Conservation (phyloP, 345 rosid species). For the Salix purpurea region DNA sequence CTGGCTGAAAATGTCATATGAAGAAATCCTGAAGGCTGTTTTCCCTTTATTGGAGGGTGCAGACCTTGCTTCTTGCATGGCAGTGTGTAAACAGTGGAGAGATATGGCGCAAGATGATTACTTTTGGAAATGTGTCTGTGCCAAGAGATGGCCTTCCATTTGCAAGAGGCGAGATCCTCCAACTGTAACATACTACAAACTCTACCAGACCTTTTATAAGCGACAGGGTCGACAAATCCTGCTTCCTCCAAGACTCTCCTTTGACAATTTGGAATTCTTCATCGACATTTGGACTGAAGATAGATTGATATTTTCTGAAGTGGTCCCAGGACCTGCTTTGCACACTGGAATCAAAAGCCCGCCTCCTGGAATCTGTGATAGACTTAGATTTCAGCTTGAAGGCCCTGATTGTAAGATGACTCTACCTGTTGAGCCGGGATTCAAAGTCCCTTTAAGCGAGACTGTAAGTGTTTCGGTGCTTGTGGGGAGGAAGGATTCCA, state of each 20-base stretch:
- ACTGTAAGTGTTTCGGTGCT: slow-evolving; percentile 67
- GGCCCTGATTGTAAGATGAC: slow-evolving; percentile 71
- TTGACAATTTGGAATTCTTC: slow-evolving; percentile 68
- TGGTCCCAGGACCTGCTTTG: slow-evolving; percentile 58
- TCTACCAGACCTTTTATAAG: slow-evolving; percentile 60
- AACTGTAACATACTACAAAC: slow-evolving; percentile 56
- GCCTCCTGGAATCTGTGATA: slow-evolving; percentile 42
- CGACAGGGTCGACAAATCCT: slow-evolving; percentile 40
- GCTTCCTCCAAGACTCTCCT: slow-evolving; percentile 76
- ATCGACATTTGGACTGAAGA: slow-evolving; percentile 86
- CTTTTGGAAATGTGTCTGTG: slow-evolving; percentile 86
- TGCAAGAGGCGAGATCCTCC: slow-evolving; percentile 70
- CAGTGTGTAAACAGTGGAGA: slow-evolving; percentile 81
- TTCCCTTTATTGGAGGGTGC: slow-evolving; percentile 69
- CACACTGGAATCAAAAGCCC: slow-evolving; percentile 51
- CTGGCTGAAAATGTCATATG: slow-evolving; percentile 43
- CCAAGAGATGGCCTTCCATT: slow-evolving; percentile 86
- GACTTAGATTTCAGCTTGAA: slow-evolving; percentile 44
- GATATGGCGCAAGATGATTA: slow-evolving; percentile 70
- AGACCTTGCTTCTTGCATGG: slow-evolving; percentile 79
- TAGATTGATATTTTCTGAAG: slow-evolving; percentile 64
- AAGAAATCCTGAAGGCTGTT: slow-evolving; percentile 75
- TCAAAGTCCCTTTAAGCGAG: slow-evolving; percentile 50
- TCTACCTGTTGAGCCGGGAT: slow-evolving; percentile 68
- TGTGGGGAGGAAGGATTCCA: slow-evolving; percentile 63